A percentile compares a stretch with the other conserved stretches of the same genome.
Evolutionary conservation across 305 asterid genomes (phyloP).

Genomic region (Fraxinus ornus): DNA sequence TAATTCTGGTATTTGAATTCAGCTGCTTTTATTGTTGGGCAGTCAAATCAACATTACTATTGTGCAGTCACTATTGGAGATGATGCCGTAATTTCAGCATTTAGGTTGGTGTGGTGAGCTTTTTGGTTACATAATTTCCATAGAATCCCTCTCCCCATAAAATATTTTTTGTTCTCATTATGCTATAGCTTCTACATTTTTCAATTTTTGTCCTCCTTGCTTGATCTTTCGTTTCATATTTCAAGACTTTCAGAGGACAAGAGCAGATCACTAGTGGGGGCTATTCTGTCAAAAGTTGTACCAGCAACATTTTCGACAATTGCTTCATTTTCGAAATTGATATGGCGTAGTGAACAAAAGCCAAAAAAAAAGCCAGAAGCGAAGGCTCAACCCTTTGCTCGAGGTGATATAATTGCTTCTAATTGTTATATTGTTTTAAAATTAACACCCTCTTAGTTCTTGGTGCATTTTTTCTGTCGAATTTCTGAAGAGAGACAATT

Average conservation of each 20-base stretch:
- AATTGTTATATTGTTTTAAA: neutral
- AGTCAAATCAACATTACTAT: conserved; percentile 68
- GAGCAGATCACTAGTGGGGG: conserved; percentile 88
- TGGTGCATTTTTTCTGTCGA: neutral
- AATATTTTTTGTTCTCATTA: too few species aligned
- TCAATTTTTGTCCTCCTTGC: conserved; percentile 14
- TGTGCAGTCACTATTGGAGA: too few species aligned
- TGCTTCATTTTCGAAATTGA: conserved; percentile 74
- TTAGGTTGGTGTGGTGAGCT: too few species aligned
- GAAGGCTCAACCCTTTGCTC: conserved; percentile 78
- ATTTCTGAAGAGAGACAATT: neutral
- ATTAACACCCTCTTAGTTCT: neutral
- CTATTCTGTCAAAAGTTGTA: conserved; percentile 90
- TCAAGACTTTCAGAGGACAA: conserved; percentile 85
- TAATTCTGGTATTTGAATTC: conserved; percentile 79
- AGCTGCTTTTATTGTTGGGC: conserved; percentile 96
- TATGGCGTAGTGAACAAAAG: conserved; percentile 75
- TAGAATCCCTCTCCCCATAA: too few species aligned
- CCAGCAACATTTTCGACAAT: conserved; percentile 92
- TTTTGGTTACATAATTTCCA: too few species aligned
- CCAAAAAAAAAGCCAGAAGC: conserved; percentile 62
- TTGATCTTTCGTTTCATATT: conserved; percentile 28
- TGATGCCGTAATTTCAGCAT: too few species aligned
- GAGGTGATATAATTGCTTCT: conserved; percentile 44
- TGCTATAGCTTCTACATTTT: neutral